Percentiles rank a stretch among this genome's conserved stretches.
These are phyloP conservation scores for Piedraia hortae DNA, from an alignment of 2,329 filamentous ascomycete species.

Conservation along the genomic window DNA sequence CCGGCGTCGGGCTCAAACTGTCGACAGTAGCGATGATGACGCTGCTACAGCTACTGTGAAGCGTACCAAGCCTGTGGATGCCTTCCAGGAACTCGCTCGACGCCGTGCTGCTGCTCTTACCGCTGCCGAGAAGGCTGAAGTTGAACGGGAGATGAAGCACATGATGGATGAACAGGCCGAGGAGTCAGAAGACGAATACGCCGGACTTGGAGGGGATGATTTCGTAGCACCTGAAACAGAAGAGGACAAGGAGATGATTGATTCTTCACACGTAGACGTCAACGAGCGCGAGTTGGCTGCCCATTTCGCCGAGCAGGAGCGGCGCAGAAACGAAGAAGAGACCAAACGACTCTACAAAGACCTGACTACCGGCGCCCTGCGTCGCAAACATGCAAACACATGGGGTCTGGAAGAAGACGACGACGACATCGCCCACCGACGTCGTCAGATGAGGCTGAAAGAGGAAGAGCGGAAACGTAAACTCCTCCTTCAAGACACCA, in stretches of 20 bases:
- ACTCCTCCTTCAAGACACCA: slow-evolving; percentile 65
- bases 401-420: slow-evolving; percentile 56
- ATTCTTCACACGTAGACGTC: slow-evolving; percentile 46
- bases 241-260: slow-evolving; percentile 66
- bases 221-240: slow-evolving; percentile 47
- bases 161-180: slow-evolving; percentile 85
- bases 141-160: slow-evolving; percentile 55
- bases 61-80: slow-evolving; percentile 13
- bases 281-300: slow-evolving; percentile 63
- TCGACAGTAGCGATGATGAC: slow-evolving; percentile 14
- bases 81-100: slow-evolving; percentile 45
- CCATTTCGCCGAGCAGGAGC: slow-evolving; percentile 59
- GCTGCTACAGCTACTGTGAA: too few species aligned
- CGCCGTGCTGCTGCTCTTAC: slow-evolving; percentile 23
- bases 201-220: slow-evolving; percentile 76
- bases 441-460: slow-evolving; percentile 52
- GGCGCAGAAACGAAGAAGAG: slow-evolving; percentile 56
- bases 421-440: slow-evolving; percentile 49
- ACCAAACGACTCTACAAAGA: slow-evolving; percentile 83
- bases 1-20: slow-evolving; percentile 15
- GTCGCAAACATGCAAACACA: slow-evolving; percentile 45
- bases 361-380: slow-evolving; percentile 65
- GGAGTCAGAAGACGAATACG: slow-evolving; percentile 95
- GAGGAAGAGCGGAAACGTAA: slow-evolving; percentile 84
- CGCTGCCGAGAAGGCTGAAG: slow-evolving; percentile 18